A percentile compares a stretch with the other conserved stretches of the same genome.
These are phyloP conservation scores for Nitzschia sp. DNA, from an alignment of 108 stramenopile species.

Conservation along the genomic window DNA sequence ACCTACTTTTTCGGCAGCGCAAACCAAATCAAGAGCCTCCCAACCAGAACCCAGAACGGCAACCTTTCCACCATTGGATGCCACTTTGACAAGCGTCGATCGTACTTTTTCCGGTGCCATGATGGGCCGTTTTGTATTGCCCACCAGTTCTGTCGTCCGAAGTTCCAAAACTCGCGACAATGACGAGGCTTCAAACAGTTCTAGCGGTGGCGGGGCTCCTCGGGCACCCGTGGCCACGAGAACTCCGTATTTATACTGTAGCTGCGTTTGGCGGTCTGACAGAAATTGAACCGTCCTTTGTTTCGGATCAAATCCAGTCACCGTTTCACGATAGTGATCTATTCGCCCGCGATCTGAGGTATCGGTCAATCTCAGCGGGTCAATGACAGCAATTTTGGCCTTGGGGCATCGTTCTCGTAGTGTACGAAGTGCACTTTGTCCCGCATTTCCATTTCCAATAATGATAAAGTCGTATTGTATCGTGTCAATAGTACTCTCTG, in stretches of 20 bases:
- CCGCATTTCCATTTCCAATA: slow-evolving; percentile 60
- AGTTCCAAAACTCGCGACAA: slow-evolving; percentile 63
- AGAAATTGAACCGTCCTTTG: slow-evolving; percentile 33
- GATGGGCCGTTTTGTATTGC: slow-evolving; percentile 30
- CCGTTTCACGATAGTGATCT: slow-evolving; percentile 31
- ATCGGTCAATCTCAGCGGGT: slow-evolving; percentile 38
- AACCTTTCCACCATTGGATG: slow-evolving; percentile 56
- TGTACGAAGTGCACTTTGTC: slow-evolving; percentile 43
- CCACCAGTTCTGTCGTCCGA: slow-evolving; percentile 47
- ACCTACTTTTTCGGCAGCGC: slow-evolving; percentile 35
- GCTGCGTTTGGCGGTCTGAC: slow-evolving; percentile 1
- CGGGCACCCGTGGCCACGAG: slow-evolving; percentile 79
- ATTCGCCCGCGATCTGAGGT: background rate
- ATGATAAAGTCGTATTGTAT: slow-evolving; percentile 58
- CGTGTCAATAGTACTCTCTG: background rate
- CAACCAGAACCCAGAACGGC: slow-evolving; percentile 79
- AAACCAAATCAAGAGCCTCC: slow-evolving; percentile 78
- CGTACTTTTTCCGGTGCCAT: slow-evolving; percentile 29
- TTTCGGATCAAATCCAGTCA: slow-evolving; percentile 40
- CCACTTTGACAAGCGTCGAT: slow-evolving; percentile 35
- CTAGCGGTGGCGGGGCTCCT: slow-evolving; percentile 75
- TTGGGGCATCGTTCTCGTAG: slow-evolving; percentile 43
- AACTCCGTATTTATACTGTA: slow-evolving; percentile 69
- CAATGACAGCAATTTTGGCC: slow-evolving; percentile 55
- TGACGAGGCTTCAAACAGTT: slow-evolving; percentile 54